A percentile compares a stretch with the other conserved stretches of the same genome.
phyloP scores from a whole-genome alignment of 176 grass and related monocot species.

The Oryza glaberrima region DNA sequence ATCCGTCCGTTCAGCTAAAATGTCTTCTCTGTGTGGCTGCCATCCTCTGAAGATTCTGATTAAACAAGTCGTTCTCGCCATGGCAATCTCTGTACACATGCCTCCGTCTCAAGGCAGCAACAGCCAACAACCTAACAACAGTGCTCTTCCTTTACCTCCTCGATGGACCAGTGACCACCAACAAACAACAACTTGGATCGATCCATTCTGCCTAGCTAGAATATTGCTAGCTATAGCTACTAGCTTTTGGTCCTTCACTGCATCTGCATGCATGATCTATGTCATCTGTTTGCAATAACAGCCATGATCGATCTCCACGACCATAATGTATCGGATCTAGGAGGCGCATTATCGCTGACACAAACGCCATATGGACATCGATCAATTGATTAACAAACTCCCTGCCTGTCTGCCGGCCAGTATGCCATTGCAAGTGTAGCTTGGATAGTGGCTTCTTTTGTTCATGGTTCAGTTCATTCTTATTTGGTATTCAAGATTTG shows the following conservation, averaged over 20 bases:
- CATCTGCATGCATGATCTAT: neutral
- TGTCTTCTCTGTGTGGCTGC: neutral
- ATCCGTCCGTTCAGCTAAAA: too few species aligned
- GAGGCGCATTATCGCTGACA: neutral
- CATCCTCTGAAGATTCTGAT: neutral
- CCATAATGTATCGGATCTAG: too few species aligned
- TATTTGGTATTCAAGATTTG: too few species aligned
- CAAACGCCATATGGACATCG: neutral
- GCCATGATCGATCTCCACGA: neutral
- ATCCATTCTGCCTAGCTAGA: neutral
- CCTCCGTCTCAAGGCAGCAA: constrained; percentile 14
- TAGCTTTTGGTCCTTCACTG: neutral
- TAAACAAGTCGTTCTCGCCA: neutral
- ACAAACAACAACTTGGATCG: too few species aligned
- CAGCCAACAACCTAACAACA: neutral
- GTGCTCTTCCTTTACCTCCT: neutral
- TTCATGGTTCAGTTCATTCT: neutral
- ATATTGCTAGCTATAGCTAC: neutral
- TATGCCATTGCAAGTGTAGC: neutral
- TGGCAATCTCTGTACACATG: neutral
- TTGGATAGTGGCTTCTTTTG: constrained; percentile 5
- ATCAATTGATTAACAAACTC: neutral
- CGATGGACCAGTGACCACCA: neutral
- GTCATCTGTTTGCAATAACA: neutral
- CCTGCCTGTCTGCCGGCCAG: neutral